A percentile compares a stretch with the other conserved stretches of the same genome.
Evolutionary conservation across 345 rosid species (phyloP).

Genomic region (Eucalyptus regnans): DNA sequence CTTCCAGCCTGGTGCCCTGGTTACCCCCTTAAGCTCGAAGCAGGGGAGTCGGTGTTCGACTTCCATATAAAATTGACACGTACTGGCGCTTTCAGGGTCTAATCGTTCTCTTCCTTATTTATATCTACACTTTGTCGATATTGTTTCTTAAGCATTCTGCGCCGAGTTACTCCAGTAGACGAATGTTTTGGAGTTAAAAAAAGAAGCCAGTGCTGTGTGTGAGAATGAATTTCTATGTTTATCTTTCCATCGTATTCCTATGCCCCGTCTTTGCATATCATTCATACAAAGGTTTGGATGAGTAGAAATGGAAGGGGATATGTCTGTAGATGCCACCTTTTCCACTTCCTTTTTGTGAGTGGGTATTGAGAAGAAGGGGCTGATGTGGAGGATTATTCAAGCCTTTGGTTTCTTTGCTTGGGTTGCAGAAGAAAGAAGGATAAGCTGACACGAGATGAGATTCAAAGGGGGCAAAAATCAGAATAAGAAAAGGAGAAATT

Average conservation of each 20-base stretch:
- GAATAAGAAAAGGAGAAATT: neutral
- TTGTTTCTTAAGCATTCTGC: neutral
- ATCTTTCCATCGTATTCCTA: neutral
- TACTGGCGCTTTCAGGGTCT: neutral
- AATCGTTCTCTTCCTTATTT: neutral
- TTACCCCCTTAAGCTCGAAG: slow-evolving; percentile 28
- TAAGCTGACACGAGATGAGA: neutral
- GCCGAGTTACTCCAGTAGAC: neutral
- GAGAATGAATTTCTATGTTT: neutral
- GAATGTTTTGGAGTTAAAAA: neutral
- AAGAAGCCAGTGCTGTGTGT: neutral
- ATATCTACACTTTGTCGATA: neutral
- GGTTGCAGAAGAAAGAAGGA: neutral
- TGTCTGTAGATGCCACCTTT: neutral
- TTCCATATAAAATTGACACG: slow-evolving; percentile 16
- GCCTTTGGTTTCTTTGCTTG: neutral
- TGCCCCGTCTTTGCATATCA: neutral
- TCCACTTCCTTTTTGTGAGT: neutral
- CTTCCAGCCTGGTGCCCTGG: slow-evolving; percentile 30
- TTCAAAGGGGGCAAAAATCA: neutral
- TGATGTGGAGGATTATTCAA: neutral
- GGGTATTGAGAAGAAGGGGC: neutral
- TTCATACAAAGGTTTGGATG: neutral
- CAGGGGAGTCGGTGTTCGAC: slow-evolving; percentile 72
- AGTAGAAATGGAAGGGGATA: neutral